These are phyloP conservation scores for Thelephora aurantiotincta DNA, from an alignment of 768 basidiomycete species.

Conservation along the genomic window DNA sequence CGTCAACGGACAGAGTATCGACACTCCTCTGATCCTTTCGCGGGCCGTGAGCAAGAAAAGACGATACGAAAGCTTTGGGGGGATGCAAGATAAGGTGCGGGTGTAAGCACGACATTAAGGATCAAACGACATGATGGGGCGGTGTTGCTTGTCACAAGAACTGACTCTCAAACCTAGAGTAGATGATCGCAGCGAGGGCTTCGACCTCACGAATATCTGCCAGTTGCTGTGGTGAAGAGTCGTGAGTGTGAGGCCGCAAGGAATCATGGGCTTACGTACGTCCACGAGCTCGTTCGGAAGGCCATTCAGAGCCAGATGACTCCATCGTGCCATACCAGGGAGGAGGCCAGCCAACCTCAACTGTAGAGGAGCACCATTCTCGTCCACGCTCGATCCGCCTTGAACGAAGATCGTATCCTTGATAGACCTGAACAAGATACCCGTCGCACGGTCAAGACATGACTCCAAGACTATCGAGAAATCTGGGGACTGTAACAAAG, in stretches of 20 bases:
- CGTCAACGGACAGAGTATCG: no score
- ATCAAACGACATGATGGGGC: not conserved
- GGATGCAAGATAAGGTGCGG: no score
- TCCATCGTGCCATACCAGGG: constrained; percentile 72
- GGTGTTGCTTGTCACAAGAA: constrained; percentile 16
- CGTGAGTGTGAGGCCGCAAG: constrained; percentile 1
- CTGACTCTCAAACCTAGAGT: constrained; percentile 50
- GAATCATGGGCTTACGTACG: constrained; percentile 30
- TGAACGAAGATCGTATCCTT: constrained; percentile 44
- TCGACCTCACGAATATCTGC: constrained; percentile 48
- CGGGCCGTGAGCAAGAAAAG: no score
- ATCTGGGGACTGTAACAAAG: constrained; percentile 49
- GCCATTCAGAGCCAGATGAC: constrained; percentile 47
- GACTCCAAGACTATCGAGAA: constrained; percentile 57
- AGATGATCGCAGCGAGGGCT: constrained; percentile 60
- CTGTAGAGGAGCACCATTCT: constrained; percentile 26
- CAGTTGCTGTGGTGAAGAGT: constrained; percentile 30
- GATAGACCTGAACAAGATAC: constrained; percentile 47
- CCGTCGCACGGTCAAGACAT: constrained; percentile 59
- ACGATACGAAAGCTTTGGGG: no score
- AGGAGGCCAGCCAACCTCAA: constrained; percentile 68
- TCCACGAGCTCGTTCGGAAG: constrained; percentile 75
- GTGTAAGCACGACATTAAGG: not conserved
- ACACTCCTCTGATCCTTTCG: no score
- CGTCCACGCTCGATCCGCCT: constrained; percentile 7